Base-by-base conservation (phyloP, 139 green algal genomes). In the Chlamydomonas eustigma region DNA sequence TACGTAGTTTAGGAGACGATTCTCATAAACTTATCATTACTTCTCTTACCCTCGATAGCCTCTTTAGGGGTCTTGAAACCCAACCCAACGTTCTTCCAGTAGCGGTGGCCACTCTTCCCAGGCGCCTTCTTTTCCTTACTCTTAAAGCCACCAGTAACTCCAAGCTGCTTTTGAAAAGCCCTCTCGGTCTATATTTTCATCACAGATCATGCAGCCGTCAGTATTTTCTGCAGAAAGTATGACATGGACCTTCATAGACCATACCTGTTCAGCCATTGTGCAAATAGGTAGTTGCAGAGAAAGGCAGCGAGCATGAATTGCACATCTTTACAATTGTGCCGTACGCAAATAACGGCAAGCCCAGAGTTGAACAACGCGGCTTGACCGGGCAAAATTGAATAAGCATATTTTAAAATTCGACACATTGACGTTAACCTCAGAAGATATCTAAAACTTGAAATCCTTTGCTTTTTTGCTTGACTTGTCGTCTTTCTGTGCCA, bases 21-120 rank as follows among this genome's bases (percentile, higher is more conserved):
- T n/a, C n/a, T n/a, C n/a, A n/a, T 28, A 28, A 18, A 28, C 44
- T 12, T 18, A 28, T 58, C 12, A 28, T 18, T 28, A 58, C 18
- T 12, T 12, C 44, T 58, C 18, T 58, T 31, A 68, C 52, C 52
- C 52, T 68, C 52, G 76, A 98, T 99, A 25, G 96, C 96, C 81
- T 97, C 92, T 75, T 93, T 94, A 75, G 96, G 96, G 22, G 96
- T 99, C 88, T 95, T 97, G 92, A 99, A 99, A 78, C 95, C 93
- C 34, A 99, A 90, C 71, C 96, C 96, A 28, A 99, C 88, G 78
- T 92, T 94, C 92, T 97, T 98, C 81, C 89, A 97, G 85, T 86
- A 99, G 44, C 96, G 85, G 73, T 85, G 82, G 63, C 94, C 94
- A 66, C 66, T 80, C 87, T 98, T 97, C 75, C 94, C 94, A 50